phyloP scores from a whole-genome alignment of 2,329 filamentous ascomycete genomes.

The Aspergillus nomiae region DNA sequence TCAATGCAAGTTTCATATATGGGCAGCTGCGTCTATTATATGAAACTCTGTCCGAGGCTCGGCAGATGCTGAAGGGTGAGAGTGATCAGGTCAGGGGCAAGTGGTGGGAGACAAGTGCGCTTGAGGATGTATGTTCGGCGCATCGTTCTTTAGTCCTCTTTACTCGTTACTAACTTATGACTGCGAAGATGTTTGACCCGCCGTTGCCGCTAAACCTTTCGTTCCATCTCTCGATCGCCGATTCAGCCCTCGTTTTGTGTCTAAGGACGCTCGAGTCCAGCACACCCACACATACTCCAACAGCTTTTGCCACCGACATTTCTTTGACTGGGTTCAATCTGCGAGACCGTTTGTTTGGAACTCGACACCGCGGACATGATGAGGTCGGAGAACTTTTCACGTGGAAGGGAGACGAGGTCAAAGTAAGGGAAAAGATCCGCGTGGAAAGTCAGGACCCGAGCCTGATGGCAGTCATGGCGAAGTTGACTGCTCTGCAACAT shows the following conservation, averaged over 20 bases:
- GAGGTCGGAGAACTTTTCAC: constrained; percentile 77
- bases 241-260: constrained; percentile 69
- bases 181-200: constrained; percentile 58
- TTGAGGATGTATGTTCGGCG: constrained; percentile 56
- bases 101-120: constrained; percentile 59
- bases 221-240: constrained; percentile 69
- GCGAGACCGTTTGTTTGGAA: constrained; percentile 56
- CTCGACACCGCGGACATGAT: constrained; percentile 67
- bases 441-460: constrained; percentile 89
- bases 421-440: constrained; percentile 84
- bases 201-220: constrained; percentile 69
- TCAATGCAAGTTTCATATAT: constrained; percentile 59
- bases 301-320: constrained; percentile 70
- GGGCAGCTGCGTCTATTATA: constrained; percentile 61
- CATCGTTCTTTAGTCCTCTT: neutral
- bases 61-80: constrained; percentile 58
- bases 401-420: constrained; percentile 71
- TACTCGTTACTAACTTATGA: neutral
- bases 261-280: constrained; percentile 70
- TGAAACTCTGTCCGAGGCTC: constrained; percentile 65
- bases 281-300: constrained; percentile 58
- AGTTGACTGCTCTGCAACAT: constrained; percentile 75
- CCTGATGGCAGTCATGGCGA: constrained; percentile 78
- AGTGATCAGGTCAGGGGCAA: constrained; percentile 51
- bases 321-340: constrained; percentile 59